phyloP scores from a whole-genome alignment of 1,139 yeast species.

The Hansenula sp. region DNA sequence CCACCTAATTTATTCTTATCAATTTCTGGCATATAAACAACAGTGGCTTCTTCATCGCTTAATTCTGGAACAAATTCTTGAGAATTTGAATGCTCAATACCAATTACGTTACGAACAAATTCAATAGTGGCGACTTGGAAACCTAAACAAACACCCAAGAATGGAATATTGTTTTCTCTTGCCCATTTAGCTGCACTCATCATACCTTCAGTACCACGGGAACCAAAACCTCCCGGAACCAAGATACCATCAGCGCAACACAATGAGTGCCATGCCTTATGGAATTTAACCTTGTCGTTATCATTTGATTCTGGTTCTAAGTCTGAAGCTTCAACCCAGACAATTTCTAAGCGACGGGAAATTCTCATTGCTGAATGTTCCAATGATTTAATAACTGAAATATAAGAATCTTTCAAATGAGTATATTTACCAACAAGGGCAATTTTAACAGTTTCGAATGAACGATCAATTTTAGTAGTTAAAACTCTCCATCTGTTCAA shows the following conservation, averaged over 20 bases:
- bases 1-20: slow-evolving; percentile 97
- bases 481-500: slow-evolving; percentile 77
- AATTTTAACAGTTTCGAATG: slow-evolving; percentile 84
- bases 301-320: slow-evolving; percentile 71
- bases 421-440: slow-evolving; percentile 98
- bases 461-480: slow-evolving; percentile 73
- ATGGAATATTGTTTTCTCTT: slow-evolving; percentile 90
- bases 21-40: slow-evolving; percentile 98
- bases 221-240: slow-evolving; percentile 98
- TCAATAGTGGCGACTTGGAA: slow-evolving; percentile 97
- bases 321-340: slow-evolving; percentile 95
- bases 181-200: slow-evolving; percentile 96
- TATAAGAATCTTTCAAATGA: slow-evolving; percentile 88
- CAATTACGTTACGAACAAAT: slow-evolving; percentile 79
- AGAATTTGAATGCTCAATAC: slow-evolving; percentile 67
- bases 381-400: slow-evolving; percentile 90
- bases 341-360: slow-evolving; percentile 75
- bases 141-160: slow-evolving; percentile 95
- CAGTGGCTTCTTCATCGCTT: slow-evolving; percentile 67
- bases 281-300: slow-evolving; percentile 70
- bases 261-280: slow-evolving; percentile 92
- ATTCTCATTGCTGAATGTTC: slow-evolving; percentile 95
- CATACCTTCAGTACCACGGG: slow-evolving; percentile 98
- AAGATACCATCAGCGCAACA: slow-evolving; percentile 96
- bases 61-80: slow-evolving; percentile 74